These are phyloP conservation scores for Alternaria viburni DNA, from an alignment of 2,329 filamentous ascomycete genomes.

Conservation along the genomic window DNA sequence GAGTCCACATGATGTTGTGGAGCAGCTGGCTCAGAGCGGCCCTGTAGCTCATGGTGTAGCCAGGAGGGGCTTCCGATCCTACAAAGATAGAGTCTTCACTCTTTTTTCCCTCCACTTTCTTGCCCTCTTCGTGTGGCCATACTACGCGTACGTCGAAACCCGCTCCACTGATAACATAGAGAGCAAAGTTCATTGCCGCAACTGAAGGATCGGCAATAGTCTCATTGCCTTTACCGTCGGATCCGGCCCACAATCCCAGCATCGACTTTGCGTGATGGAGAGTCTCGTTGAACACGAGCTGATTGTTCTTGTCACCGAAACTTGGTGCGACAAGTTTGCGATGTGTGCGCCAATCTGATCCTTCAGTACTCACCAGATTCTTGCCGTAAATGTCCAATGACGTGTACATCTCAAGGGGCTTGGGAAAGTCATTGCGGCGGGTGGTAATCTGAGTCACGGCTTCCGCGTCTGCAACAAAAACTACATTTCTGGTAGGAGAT, in stretches of 20 bases:
- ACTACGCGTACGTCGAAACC: constrained; percentile 69
- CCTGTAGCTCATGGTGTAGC: constrained; percentile 66
- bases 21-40: constrained; percentile 67
- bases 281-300: constrained; percentile 68
- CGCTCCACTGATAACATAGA: constrained; percentile 69
- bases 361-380: constrained; percentile 75
- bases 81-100: constrained; percentile 40
- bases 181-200: constrained; percentile 69
- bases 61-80: constrained; percentile 38
- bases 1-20: constrained; percentile 67
- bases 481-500: constrained; percentile 59
- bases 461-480: constrained; percentile 69
- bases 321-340: constrained; percentile 73
- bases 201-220: constrained; percentile 64
- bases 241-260: constrained; percentile 39
- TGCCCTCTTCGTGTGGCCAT: constrained; percentile 65
- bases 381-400: constrained; percentile 71
- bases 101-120: constrained; percentile 36
- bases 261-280: constrained; percentile 63
- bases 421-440: constrained; percentile 74
- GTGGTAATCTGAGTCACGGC: constrained; percentile 69
- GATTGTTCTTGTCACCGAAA: constrained; percentile 79
- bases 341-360: constrained; percentile 72
- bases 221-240: constrained; percentile 30
- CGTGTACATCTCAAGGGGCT: constrained; percentile 66